Conservation (phyloP, 306 rosid genomes). For the Vigna unguiculata region DNA sequence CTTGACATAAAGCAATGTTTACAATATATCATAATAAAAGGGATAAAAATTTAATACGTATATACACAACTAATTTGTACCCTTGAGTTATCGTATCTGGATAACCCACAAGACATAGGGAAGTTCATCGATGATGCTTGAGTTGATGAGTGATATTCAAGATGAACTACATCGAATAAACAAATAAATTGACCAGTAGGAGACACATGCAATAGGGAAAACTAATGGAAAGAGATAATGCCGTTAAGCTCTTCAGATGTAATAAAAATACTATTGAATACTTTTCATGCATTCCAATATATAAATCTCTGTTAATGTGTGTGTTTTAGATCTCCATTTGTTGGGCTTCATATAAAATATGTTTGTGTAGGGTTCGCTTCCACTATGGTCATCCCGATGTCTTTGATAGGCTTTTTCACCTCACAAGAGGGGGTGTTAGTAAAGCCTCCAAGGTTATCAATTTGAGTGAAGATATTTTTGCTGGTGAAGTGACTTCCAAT, state of each 20-base stretch:
- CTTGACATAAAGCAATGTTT: background rate
- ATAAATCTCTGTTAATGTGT: background rate
- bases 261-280: background rate
- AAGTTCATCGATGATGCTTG: background rate
- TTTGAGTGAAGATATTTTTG: conserved; percentile 98
- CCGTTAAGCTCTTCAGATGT: background rate
- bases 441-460: conserved; percentile 98
- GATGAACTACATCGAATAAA: background rate
- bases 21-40: conserved; percentile 1
- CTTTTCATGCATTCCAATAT: background rate
- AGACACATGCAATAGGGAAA: background rate
- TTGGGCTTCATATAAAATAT: background rate
- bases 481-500: conserved; percentile 63
- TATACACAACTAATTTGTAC: background rate
- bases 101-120: background rate
- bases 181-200: background rate
- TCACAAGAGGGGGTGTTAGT: conserved; percentile 95
- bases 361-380: conserved; percentile 82
- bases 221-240: background rate
- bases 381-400: conserved; percentile 99
- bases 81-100: background rate
- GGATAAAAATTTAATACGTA: background rate
- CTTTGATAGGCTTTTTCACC: conserved; percentile 96
- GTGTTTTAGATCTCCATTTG: background rate
- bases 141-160: background rate